phyloP scores from a whole-genome alignment of 2,329 filamentous ascomycete species.

The Colletotrichum horii region DNA sequence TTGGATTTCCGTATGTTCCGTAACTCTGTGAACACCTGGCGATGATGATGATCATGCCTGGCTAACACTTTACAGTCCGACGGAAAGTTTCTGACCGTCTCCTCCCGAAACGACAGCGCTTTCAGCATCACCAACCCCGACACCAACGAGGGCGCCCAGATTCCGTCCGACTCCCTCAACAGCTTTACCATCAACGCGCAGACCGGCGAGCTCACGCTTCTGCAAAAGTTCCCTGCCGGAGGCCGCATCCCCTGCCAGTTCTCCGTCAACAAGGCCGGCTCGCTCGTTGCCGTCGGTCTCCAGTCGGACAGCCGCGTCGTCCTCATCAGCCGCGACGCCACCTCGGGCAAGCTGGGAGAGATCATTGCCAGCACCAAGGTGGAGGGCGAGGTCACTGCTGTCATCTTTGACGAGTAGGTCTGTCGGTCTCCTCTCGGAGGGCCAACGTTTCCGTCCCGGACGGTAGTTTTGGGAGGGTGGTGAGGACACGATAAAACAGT shows the following conservation, averaged over 20 bases:
- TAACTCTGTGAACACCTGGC: neutral
- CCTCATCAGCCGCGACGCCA: conserved; percentile 63
- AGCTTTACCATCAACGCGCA: conserved; percentile 60
- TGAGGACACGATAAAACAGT: too few relatives aligned
- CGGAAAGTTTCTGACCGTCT: conserved; percentile 67
- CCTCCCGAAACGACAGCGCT: conserved; percentile 68
- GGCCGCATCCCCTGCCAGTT: conserved; percentile 72
- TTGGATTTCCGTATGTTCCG: conserved; percentile 58
- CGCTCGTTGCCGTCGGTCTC: conserved; percentile 68
- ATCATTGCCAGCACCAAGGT: conserved; percentile 49
- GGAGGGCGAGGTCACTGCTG: conserved; percentile 49
- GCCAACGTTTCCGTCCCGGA: neutral
- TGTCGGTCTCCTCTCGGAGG: neutral
- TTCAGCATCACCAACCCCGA: conserved; percentile 56
- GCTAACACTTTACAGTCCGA: conserved; percentile 51
- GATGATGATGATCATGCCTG: neutral
- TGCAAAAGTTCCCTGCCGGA: conserved; percentile 66
- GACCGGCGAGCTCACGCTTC: conserved; percentile 60
- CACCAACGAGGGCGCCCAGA: conserved; percentile 30
- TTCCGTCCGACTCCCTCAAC: conserved; percentile 68
- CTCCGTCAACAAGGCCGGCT: conserved; percentile 67
- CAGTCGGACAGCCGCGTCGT: conserved; percentile 66
- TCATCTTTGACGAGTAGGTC: conserved; percentile 51
- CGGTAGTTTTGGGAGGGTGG: too few relatives aligned
- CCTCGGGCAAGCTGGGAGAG: conserved; percentile 60